A percentile compares a stretch with the other conserved stretches of the same genome.
phyloP scores from a whole-genome alignment of 1,139 yeast genomes.

The Protomyces arabidopsidicola region DNA sequence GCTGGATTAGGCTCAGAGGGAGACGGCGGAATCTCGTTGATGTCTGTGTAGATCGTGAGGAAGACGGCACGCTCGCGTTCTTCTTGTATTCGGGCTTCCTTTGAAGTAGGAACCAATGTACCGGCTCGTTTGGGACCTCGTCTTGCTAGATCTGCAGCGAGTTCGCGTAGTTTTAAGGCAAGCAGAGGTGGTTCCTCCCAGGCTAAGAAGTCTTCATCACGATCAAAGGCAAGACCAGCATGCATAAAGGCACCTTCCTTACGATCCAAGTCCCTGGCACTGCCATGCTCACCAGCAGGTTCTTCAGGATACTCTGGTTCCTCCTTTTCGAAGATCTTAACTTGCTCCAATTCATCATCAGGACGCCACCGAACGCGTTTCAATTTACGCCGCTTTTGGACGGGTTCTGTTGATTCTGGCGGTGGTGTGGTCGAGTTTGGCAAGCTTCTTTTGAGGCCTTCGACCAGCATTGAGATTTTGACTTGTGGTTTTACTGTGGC shows the following conservation, averaged over 20 bases:
- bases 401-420: slow-evolving; percentile 4
- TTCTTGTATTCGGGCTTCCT: neutral
- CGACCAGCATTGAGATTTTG: slow-evolving; percentile 14
- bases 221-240: slow-evolving; percentile 34
- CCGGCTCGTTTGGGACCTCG: slow-evolving; percentile 22
- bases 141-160: neutral
- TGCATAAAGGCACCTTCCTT: slow-evolving; percentile 39
- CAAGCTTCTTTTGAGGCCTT: slow-evolving; percentile 10
- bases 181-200: slow-evolving; percentile 12
- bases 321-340: slow-evolving; percentile 44
- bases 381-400: slow-evolving; percentile 31
- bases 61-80: neutral
- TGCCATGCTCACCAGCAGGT: slow-evolving; percentile 40
- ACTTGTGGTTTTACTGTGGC: slow-evolving; percentile 3
- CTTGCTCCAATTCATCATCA: slow-evolving; percentile 43
- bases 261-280: slow-evolving; percentile 35
- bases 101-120: neutral
- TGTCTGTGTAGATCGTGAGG: neutral
- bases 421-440: slow-evolving; percentile 2
- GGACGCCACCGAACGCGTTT: slow-evolving; percentile 40
- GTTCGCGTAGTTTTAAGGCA: slow-evolving; percentile 1
- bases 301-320: slow-evolving; percentile 36
- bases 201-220: slow-evolving; percentile 36
- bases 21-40: slow-evolving; percentile 13
- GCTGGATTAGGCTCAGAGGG: slow-evolving; percentile 6